Evolutionary conservation across 805 yeast genomes (phyloP).

Genomic region (Saccharomyces mikatae): DNA sequence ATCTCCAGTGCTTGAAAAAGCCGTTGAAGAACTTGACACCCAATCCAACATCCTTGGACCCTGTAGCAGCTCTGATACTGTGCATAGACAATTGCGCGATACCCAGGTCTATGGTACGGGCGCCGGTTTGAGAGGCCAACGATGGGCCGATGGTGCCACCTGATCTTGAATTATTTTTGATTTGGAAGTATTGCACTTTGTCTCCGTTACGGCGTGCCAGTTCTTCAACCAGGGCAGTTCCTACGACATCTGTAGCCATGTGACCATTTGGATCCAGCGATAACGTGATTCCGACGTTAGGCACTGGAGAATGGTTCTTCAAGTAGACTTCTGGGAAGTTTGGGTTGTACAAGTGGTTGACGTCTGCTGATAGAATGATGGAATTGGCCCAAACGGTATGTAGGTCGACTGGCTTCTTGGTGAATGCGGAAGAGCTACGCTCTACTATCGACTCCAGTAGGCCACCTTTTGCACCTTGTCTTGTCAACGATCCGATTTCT

Average conservation of each 20-base stretch:
- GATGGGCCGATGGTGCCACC: conserved; percentile 88
- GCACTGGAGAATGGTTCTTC: conserved; percentile 71
- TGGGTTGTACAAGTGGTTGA: conserved; percentile 74
- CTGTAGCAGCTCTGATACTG: conserved; percentile 73
- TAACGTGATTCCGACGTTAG: conserved; percentile 67
- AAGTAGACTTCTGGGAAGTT: conserved; percentile 61
- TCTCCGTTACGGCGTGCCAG: conserved; percentile 60
- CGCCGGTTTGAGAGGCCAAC: conserved; percentile 56
- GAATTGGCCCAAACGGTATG: conserved; percentile 60
- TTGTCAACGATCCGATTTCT: conserved; percentile 72
- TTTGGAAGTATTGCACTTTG: conserved; percentile 71
- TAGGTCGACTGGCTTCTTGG: conserved; percentile 21
- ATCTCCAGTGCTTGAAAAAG: conserved; percentile 61
- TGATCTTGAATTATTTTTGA: conserved; percentile 74
- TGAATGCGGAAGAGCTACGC: conserved; percentile 39
- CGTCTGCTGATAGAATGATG: conserved; percentile 76
- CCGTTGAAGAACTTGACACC: conserved; percentile 66
- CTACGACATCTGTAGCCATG: conserved; percentile 75
- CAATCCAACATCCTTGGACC: conserved; percentile 67
- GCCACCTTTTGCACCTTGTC: conserved; percentile 80
- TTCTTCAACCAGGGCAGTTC: conserved; percentile 61
- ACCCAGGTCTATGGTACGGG: conserved; percentile 72
- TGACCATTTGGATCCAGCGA: conserved; percentile 73
- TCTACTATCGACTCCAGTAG: conserved; percentile 56
- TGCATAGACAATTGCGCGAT: conserved; percentile 84